Percentiles rank a stretch among this genome's conserved stretches.
Evolutionary conservation across 345 rosid genomes (phyloP).

Genomic region (Eucalyptus marginata): DNA sequence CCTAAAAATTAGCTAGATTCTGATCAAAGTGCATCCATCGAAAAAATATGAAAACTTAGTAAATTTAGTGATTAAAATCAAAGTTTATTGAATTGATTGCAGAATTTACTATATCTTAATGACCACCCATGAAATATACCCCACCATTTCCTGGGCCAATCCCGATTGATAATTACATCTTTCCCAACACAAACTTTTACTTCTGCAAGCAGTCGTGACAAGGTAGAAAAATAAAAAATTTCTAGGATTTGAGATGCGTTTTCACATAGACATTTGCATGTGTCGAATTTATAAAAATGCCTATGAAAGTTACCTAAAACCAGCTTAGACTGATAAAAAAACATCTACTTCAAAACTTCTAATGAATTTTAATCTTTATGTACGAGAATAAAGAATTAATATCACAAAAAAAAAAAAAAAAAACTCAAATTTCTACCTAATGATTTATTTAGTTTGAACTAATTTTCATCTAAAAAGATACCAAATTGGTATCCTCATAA

Average conservation of each 20-base stretch:
- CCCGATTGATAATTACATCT: background rate
- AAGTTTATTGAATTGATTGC: background rate
- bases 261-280: background rate
- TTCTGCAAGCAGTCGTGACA: background rate
- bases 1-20: background rate
- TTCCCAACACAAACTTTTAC: background rate
- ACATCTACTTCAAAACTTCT: background rate
- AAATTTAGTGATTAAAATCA: background rate
- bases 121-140: background rate
- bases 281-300: background rate
- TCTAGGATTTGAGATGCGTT: background rate
- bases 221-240: background rate
- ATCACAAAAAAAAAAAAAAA: too few species aligned
- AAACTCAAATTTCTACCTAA: fast-evolving
- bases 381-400: background rate
- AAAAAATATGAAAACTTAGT: background rate
- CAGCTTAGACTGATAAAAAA: background rate
- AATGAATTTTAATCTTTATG: background rate
- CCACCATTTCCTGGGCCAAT: background rate
- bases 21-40: background rate
- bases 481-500: too few species aligned
- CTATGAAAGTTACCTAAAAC: background rate
- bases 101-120: background rate
- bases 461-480: background rate
- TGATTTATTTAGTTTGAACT: too few species aligned